Conservation (phyloP, 192 early-diverging fungal genomes). For the Coemansia sp. region DNA sequence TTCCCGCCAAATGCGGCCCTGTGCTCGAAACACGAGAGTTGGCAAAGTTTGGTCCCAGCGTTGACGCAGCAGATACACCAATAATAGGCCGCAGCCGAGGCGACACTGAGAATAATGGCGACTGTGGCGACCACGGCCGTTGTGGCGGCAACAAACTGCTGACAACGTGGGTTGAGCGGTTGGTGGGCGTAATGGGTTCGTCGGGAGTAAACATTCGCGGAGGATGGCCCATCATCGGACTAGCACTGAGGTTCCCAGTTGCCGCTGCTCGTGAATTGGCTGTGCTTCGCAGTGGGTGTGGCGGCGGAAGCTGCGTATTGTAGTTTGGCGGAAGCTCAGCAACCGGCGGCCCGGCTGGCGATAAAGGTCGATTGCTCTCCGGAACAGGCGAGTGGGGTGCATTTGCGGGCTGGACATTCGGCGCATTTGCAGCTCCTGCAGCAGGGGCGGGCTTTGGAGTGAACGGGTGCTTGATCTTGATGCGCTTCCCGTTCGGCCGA, state of each 20-base stretch:
- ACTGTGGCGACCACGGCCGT: slow-evolving; percentile 29
- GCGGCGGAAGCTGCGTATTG: slow-evolving; percentile 54
- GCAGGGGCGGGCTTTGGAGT: slow-evolving; percentile 26
- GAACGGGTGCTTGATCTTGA: slow-evolving; percentile 54
- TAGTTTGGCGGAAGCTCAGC: slow-evolving; percentile 50
- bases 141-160: slow-evolving; percentile 11
- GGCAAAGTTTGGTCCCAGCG: slow-evolving; percentile 22
- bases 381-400: background rate
- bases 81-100: slow-evolving; percentile 42
- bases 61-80: slow-evolving; percentile 26
- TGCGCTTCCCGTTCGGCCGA: slow-evolving; percentile 45
- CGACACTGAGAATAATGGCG: slow-evolving; percentile 15
- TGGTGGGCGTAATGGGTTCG: slow-evolving; percentile 16
- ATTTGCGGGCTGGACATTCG: background rate
- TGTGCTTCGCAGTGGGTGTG: slow-evolving; percentile 42
- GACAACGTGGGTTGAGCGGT: background rate
- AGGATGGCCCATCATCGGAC: slow-evolving; percentile 30
- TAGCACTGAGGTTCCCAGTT: slow-evolving; percentile 17
- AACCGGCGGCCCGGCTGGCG: slow-evolving; percentile 18
- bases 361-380: slow-evolving; percentile 11
- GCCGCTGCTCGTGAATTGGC: slow-evolving; percentile 31
- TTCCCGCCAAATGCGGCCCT: slow-evolving; percentile 13
- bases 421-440: background rate
- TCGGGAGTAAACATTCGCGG: slow-evolving; percentile 47
- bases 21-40: slow-evolving; percentile 20